Evolutionary conservation across 179 eudicot genomes (phyloP), one percentile per base, ranked within the genome.

Genomic region (Beta macrorhiza): DNA sequence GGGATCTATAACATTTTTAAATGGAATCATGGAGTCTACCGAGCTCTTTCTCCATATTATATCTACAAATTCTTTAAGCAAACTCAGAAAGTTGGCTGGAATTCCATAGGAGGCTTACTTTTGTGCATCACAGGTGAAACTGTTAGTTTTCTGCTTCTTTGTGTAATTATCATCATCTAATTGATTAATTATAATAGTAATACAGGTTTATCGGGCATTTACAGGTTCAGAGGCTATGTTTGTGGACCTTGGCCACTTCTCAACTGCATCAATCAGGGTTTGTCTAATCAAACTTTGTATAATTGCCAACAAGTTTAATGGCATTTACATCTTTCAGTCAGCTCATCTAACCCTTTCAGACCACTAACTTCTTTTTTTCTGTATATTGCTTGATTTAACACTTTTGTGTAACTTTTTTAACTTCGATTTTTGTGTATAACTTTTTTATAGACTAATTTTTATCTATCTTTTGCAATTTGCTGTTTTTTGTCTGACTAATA

Each of bases 141-240:
- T 67, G 59, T 9, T 49, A 25, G 42, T 37, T 37, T 37, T 72
- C 64, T 64, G 42, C 47, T 45, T n/a, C n/a, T 17, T 1, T 6
- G 22, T 52, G 63, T 76, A 37, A 14, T 62, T 47, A 45, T 76
- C 72, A 53, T 57, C 61, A 52, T 59, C n/a, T 51, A 42, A 20
- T 49, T 49, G 53, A 49, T 37, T 2, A 37, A 2, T 37, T 3
- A 37, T 37, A 37, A 37, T 47, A 44, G 19, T 76, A 1, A 42
- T 67, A 74, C 68, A 61, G 56, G 77, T 72, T 74, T 64, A 67
- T 37, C 42, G 42, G 67, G 37, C 75, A 72, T 80, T 62, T 85
- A 80, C 89, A 89, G 93, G 97, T 62, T 82, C 91, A 55, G 93
- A 89, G 81, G 91, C 93, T 74, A 92, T 92, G 92, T 87, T 88